Percentiles rank a stretch among this genome's conserved stretches.
Evolutionary conservation across 2,329 filamentous ascomycete genomes (phyloP).

Genomic region (Aspergillus ibericus): DNA sequence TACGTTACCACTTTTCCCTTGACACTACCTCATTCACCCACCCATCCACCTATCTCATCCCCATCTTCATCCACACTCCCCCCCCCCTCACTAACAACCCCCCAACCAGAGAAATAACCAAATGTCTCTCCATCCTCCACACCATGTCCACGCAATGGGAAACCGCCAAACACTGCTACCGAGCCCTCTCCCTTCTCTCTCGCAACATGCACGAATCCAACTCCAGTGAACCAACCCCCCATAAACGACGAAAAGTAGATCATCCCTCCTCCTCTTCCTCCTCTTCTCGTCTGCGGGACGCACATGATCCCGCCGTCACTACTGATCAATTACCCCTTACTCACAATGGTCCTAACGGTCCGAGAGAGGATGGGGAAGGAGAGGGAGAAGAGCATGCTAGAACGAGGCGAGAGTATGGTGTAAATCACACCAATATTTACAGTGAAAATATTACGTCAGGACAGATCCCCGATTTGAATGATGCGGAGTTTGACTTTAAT

Average conservation of each 20-base stretch:
- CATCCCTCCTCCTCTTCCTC: background rate
- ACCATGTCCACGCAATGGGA: constrained; percentile 43
- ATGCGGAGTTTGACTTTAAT: constrained; percentile 28
- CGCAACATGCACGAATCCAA: constrained; percentile 28
- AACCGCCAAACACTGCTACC: constrained; percentile 42
- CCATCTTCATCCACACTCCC: background rate
- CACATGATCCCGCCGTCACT: background rate
- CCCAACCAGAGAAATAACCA: constrained; percentile 34
- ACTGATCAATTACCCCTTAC: too few relatives aligned
- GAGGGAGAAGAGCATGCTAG: too few relatives aligned
- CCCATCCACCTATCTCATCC: too few relatives aligned
- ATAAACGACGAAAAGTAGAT: background rate
- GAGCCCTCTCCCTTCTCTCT: constrained; percentile 35
- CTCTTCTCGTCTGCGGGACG: background rate
- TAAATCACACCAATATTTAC: too few relatives aligned
- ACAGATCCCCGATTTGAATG: too few relatives aligned
- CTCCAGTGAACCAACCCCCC: background rate
- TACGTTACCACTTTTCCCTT: constrained; percentile 19
- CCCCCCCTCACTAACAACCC: background rate
- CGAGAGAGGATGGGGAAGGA: too few relatives aligned
- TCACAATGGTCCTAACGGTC: too few relatives aligned
- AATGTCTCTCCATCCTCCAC: constrained; percentile 33
- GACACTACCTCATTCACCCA: background rate
- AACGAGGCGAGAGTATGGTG: too few relatives aligned
- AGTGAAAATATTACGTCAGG: background rate